Conservation (phyloP, 805 yeast species). For the Nakazawaea peltata region DNA sequence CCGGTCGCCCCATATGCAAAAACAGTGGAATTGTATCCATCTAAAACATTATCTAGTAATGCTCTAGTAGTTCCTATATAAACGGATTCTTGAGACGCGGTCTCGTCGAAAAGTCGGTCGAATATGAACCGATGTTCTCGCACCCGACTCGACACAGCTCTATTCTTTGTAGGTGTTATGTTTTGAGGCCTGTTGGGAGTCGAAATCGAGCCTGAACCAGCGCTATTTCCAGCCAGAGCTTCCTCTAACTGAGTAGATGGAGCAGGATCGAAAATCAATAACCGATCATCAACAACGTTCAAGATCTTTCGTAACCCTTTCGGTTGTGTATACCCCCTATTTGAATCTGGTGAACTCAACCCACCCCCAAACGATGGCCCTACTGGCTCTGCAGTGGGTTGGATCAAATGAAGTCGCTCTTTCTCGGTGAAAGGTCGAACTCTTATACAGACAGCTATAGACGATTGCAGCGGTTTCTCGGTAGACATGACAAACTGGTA, state of each 20-base stretch:
- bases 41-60: conserved; percentile 62
- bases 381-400: conserved; percentile 13
- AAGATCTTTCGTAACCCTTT: conserved; percentile 60
- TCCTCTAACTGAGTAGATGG: too few relatives aligned
- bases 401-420: conserved; percentile 43
- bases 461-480: too few relatives aligned
- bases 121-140: conserved; percentile 77
- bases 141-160: too few relatives aligned
- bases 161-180: too few relatives aligned
- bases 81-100: conserved; percentile 57
- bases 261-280: conserved; percentile 84
- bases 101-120: conserved; percentile 68
- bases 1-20: conserved; percentile 98
- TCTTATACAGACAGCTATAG: conserved; percentile 70
- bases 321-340: conserved; percentile 21
- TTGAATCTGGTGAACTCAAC: conserved; percentile 15
- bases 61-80: conserved; percentile 63
- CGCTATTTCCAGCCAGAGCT: conserved; percentile 44
- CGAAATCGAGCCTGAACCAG: conserved; percentile 32
- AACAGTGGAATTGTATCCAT: conserved; percentile 85
- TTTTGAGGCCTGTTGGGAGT: too few relatives aligned
- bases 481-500: too few relatives aligned
- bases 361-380: conserved; percentile 53
- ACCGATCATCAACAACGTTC: conserved; percentile 74
- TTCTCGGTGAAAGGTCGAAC: conserved; percentile 71